phyloP scores from a whole-genome alignment of 2,329 filamentous ascomycete species.

The Zymoseptoria pseudotritici region DNA sequence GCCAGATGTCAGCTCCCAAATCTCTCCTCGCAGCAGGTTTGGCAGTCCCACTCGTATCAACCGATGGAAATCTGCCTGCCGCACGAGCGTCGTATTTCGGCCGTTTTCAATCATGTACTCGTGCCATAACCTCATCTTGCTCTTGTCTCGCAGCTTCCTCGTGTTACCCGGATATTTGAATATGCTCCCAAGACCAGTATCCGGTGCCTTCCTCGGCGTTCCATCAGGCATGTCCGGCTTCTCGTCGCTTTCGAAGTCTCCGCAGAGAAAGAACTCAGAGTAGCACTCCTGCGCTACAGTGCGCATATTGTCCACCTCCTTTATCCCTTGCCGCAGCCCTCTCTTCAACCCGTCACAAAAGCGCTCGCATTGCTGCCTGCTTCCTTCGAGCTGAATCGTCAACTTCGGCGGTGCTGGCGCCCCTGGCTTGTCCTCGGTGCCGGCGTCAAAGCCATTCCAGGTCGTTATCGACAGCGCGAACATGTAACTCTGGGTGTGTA shows the following conservation, averaged over 20 bases:
- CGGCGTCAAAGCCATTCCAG: constrained; percentile 68
- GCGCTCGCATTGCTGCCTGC: constrained; percentile 79
- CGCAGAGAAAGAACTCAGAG: constrained; percentile 62
- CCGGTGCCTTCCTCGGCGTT: constrained; percentile 51
- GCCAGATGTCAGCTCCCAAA: constrained; percentile 92
- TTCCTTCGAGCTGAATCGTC: constrained; percentile 84
- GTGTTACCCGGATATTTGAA: constrained; percentile 94
- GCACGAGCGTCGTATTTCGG: constrained; percentile 81
- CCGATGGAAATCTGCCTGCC: constrained; percentile 96
- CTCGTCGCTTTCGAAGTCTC: constrained; percentile 41
- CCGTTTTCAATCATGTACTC: constrained; percentile 92
- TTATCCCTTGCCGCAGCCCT: constrained; percentile 77
- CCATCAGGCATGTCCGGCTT: constrained; percentile 31
- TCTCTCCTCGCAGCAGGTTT: constrained; percentile 84
- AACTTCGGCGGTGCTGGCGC: constrained; percentile 70
- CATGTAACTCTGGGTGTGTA: constrained; percentile 85
- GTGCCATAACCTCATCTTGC: constrained; percentile 96
- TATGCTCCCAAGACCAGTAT: constrained; percentile 84
- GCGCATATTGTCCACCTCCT: constrained; percentile 78
- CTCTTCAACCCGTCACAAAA: constrained; percentile 96
- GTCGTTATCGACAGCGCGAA: constrained; percentile 93
- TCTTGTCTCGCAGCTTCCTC: constrained; percentile 84
- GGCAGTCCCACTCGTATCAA: constrained; percentile 91
- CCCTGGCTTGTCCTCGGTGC: constrained; percentile 37
- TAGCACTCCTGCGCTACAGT: constrained; percentile 78